Percentiles rank a stretch among this genome's conserved stretches.
Evolutionary conservation across 352 stramenopile genomes (phyloP).

Genomic region (Blastocystis sp.): DNA sequence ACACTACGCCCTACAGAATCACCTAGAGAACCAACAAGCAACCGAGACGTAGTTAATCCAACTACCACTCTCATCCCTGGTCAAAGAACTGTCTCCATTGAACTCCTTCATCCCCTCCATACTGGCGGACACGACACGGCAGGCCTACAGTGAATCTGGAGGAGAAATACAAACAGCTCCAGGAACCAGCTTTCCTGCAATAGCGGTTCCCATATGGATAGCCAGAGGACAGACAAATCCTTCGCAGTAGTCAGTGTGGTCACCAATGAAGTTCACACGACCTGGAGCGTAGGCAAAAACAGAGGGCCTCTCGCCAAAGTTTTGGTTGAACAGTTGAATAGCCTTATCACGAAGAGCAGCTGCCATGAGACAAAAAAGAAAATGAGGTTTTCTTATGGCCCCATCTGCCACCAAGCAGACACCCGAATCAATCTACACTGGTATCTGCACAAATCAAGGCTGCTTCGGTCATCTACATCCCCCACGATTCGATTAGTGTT

Average conservation of each 20-base stretch:
- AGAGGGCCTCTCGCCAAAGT: not conserved
- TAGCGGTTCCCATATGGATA: conserved; percentile 71
- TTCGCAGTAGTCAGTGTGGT: conserved; percentile 91
- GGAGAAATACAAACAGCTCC: not conserved
- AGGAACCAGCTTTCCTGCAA: not conserved
- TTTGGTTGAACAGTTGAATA: not conserved
- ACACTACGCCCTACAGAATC: conserved; percentile 22
- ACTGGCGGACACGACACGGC: not conserved
- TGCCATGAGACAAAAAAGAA: not conserved
- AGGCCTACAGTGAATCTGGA: not conserved
- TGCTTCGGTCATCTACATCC: no score
- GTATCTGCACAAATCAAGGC: no score
- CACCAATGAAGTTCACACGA: conserved; percentile 86
- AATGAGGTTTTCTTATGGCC: not conserved
- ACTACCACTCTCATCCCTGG: not conserved
- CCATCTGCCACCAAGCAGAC: no score
- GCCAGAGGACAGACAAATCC: conserved; percentile 86
- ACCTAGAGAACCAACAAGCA: not conserved
- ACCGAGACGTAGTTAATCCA: conserved; percentile 24
- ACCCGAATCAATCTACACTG: no score
- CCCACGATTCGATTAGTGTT: no score
- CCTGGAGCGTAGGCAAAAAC: conserved; percentile 70
- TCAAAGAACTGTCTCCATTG: conserved; percentile 43
- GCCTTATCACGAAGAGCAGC: not conserved
- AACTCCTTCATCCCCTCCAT: conserved; percentile 15